Conservation (phyloP, 2,329 filamentous ascomycete species). For the Fusarium domesticum region DNA sequence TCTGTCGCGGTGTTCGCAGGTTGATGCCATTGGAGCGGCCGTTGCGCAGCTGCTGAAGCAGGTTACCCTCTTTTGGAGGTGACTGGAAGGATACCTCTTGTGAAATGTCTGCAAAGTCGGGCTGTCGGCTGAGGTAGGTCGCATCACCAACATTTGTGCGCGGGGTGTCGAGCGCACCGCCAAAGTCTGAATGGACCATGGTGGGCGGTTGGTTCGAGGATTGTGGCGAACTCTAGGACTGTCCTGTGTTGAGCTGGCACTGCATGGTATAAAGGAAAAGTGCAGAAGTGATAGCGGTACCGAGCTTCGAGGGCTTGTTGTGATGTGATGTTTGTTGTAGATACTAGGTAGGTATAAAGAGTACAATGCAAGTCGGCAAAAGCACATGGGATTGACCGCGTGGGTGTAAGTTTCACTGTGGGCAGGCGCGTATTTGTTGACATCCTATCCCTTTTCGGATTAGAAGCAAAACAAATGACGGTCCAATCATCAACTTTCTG, state of each 20-base stretch:
- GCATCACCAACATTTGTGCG: conserved; percentile 80
- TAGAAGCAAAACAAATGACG: conserved; percentile 30
- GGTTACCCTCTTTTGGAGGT: conserved; percentile 64
- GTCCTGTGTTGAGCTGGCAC: conserved; percentile 13
- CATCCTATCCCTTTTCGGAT: conserved; percentile 36
- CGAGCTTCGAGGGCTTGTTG: conserved; percentile 7
- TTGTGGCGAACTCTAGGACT: conserved; percentile 19
- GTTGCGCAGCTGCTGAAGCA: conserved; percentile 72
- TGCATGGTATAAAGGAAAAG: conserved; percentile 19
- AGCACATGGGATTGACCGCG: conserved; percentile 18
- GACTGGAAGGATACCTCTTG: conserved; percentile 85
- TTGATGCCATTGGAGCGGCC: conserved; percentile 55
- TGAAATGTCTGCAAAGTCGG: conserved; percentile 74
- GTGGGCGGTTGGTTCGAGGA: conserved; percentile 18
- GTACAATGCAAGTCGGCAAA: background rate
- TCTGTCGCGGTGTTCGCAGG: conserved; percentile 69
- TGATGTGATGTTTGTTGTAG: conserved; percentile 21
- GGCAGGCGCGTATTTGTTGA: conserved; percentile 42
- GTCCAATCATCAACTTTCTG: conserved; percentile 14
- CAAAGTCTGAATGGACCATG: conserved; percentile 64
- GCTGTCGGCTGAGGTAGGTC: conserved; percentile 69
- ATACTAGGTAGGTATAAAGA: conserved; percentile 15
- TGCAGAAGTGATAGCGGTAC: conserved; percentile 1
- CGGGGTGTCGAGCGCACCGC: conserved; percentile 73
- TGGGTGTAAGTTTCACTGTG: conserved; percentile 15